Percentiles rank a stretch among this genome's conserved stretches.
These are phyloP conservation scores for Pythium myriotylum DNA, from an alignment of 352 stramenopile species.

Conservation along the genomic window DNA sequence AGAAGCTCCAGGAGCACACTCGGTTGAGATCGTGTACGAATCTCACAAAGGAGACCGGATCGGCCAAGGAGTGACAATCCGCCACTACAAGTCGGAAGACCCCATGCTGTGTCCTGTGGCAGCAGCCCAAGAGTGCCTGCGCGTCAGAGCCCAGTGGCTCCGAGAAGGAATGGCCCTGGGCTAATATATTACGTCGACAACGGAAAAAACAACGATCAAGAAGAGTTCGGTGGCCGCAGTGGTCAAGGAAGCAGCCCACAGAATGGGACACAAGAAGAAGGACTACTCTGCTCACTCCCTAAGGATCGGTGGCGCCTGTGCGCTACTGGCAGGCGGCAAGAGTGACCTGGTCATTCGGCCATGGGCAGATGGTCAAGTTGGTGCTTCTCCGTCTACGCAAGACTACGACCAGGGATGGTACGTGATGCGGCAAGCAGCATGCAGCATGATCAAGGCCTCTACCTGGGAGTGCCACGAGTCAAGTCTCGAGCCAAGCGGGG, in stretches of 20 bases:
- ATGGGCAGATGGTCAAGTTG: constrained; percentile 32
- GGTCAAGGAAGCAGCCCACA: constrained; percentile 27
- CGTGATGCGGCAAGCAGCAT: constrained; percentile 34
- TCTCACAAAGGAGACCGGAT: constrained; percentile 17
- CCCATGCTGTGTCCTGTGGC: constrained; percentile 18
- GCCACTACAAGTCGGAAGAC: constrained; percentile 23
- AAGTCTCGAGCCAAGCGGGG: constrained; percentile 4
- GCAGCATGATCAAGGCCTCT: constrained; percentile 36
- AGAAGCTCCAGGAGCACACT: background rate
- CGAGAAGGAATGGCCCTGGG: constrained; percentile 3
- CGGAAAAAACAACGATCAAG: constrained; percentile 20
- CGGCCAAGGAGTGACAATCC: constrained; percentile 8
- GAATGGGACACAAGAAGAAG: constrained; percentile 8
- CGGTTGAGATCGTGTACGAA: constrained; percentile 16
- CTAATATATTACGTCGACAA: constrained; percentile 19
- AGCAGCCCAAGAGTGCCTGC: constrained; percentile 21
- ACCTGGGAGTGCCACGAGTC: constrained; percentile 26
- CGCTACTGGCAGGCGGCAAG: constrained; percentile 29
- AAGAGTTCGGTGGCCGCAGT: constrained; percentile 15
- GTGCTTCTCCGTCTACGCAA: constrained; percentile 35
- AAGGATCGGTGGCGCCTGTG: constrained; percentile 26
- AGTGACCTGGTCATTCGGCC: constrained; percentile 30
- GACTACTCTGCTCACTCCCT: constrained; percentile 32
- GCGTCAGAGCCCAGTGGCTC: constrained; percentile 7
- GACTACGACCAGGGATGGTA: constrained; percentile 26